Evolutionary conservation across 2,329 filamentous ascomycete species (phyloP).

Genomic region (Orbilia blumenaviensis): DNA sequence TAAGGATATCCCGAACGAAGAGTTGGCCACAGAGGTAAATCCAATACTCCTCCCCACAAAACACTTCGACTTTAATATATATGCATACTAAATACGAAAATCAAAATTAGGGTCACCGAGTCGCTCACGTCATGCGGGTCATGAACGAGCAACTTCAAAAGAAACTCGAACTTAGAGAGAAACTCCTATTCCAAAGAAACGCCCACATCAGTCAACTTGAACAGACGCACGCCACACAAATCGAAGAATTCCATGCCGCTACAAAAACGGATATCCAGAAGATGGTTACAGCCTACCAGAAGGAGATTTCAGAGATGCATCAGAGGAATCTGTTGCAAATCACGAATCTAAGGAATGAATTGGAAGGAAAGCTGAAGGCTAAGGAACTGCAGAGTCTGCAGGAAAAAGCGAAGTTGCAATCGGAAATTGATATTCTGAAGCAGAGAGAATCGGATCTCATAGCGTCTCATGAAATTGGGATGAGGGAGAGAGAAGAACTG

Average conservation of each 20-base stretch:
- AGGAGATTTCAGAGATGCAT: constrained; percentile 51
- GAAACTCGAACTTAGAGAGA: constrained; percentile 52
- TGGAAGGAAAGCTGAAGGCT: constrained; percentile 34
- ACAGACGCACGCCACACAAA: constrained; percentile 48
- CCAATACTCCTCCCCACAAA: background rate
- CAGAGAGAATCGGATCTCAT: constrained; percentile 32
- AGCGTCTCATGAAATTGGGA: constrained; percentile 28
- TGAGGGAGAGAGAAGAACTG: constrained; percentile 37
- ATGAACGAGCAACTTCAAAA: constrained; percentile 53
- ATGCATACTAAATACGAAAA: background rate
- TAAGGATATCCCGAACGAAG: constrained; percentile 45
- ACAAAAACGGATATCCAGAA: constrained; percentile 51
- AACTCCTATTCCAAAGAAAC: constrained; percentile 50
- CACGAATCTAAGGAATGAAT: constrained; percentile 48
- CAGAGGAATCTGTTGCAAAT: constrained; percentile 51
- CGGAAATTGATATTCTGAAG: constrained; percentile 35
- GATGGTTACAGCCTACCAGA: constrained; percentile 49
- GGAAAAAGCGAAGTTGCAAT: constrained; percentile 19
- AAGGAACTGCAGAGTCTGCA: constrained; percentile 35
- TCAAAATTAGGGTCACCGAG: constrained; percentile 34
- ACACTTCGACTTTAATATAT: background rate
- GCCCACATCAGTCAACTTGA: constrained; percentile 53
- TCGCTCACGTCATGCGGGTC: constrained; percentile 53
- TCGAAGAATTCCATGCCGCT: constrained; percentile 53
- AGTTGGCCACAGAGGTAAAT: constrained; percentile 48